phyloP scores from a whole-genome alignment of 2,329 filamentous ascomycete genomes.

The Aspergillus jensenii region DNA sequence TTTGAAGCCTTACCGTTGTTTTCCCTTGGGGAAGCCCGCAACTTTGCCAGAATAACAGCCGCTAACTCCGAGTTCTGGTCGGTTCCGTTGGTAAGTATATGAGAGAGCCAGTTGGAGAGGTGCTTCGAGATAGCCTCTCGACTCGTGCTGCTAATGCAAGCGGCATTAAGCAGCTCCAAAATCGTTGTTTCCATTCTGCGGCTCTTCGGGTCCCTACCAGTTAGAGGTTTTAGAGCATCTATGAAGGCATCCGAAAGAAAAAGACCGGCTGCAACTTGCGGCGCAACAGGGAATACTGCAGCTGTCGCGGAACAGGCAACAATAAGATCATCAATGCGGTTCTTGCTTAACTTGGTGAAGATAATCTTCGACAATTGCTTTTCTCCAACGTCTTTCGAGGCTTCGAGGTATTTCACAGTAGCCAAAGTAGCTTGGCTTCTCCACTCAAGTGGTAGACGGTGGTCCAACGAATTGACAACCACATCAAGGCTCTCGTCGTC shows the following conservation, averaged over 20 bases:
- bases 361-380: conserved; percentile 73
- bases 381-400: conserved; percentile 68
- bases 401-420: conserved; percentile 79
- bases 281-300: conserved; percentile 81
- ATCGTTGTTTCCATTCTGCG: conserved; percentile 82
- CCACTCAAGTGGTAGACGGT: conserved; percentile 71
- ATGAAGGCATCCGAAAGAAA: conserved; percentile 91
- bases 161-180: conserved; percentile 85
- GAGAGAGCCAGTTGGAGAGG: conserved; percentile 82
- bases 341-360: conserved; percentile 66
- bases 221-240: conserved; percentile 70
- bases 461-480: conserved; percentile 81
- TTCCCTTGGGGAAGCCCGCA: conserved; percentile 36
- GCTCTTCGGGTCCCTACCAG: conserved; percentile 79
- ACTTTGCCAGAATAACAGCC: conserved; percentile 73
- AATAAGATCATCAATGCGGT: conserved; percentile 84
- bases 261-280: conserved; percentile 70
- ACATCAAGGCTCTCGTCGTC: conserved; percentile 79
- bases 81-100: conserved; percentile 72
- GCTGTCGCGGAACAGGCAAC: conserved; percentile 91
- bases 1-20: conserved; percentile 29
- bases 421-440: conserved; percentile 80
- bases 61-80: conserved; percentile 56
- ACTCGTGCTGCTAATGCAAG: conserved; percentile 80
- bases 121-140: conserved; percentile 81